Evolutionary conservation across 1,139 yeast species (phyloP).

Genomic region (Pichia sp.): DNA sequence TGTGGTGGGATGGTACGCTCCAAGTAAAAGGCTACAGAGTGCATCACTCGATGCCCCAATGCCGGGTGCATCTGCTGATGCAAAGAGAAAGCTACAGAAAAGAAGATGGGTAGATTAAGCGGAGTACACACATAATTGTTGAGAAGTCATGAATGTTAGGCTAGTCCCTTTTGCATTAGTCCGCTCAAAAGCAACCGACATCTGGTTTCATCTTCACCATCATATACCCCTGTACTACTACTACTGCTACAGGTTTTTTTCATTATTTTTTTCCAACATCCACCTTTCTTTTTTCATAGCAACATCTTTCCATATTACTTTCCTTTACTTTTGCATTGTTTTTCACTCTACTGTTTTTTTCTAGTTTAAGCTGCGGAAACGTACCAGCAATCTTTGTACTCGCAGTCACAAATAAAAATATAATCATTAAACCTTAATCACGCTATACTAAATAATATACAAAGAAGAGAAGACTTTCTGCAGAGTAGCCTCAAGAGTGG

Average conservation of each 20-base stretch:
- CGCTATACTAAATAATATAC: background rate
- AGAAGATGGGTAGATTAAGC: constrained; percentile 33
- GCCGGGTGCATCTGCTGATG: constrained; percentile 9
- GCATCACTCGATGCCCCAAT: constrained; percentile 28
- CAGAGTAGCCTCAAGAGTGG: background rate
- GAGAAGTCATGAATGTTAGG: background rate
- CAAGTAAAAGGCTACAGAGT: constrained; percentile 30
- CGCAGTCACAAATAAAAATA: background rate
- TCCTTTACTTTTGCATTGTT: background rate
- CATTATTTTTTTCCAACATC: background rate
- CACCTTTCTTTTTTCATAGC: background rate
- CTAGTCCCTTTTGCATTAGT: too few relatives aligned
- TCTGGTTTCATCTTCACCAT: background rate
- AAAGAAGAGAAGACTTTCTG: too few relatives aligned
- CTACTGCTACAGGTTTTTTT: background rate
- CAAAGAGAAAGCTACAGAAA: constrained; percentile 23
- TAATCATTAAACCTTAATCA: background rate
- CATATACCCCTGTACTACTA: background rate
- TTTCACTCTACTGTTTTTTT: background rate
- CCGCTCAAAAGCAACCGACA: too few relatives aligned
- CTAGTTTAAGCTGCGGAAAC: background rate
- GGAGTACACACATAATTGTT: background rate
- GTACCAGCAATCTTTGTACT: background rate
- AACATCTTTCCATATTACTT: background rate
- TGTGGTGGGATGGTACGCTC: constrained; percentile 47